phyloP scores from a whole-genome alignment of 1,284 basidiomycete genomes.

The Phenoliferia sp. region DNA sequence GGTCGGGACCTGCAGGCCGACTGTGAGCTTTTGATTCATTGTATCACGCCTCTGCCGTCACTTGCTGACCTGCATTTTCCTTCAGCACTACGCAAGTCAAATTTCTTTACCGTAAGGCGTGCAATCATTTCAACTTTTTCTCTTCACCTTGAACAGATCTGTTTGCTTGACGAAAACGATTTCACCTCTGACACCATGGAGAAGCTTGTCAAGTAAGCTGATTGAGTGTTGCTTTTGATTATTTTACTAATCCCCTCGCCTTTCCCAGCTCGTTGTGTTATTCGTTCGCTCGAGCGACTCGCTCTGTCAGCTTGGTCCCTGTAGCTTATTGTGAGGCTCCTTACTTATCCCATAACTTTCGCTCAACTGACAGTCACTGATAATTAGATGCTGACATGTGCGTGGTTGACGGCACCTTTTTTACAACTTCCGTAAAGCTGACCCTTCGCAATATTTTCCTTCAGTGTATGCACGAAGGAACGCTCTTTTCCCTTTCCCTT shows the following conservation, averaged over 20 bases:
- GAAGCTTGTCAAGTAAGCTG: slow-evolving; percentile 17
- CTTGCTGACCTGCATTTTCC: too few species aligned
- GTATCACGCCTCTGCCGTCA: too few species aligned
- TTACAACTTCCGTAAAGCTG: not conserved
- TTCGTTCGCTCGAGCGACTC: slow-evolving; percentile 45
- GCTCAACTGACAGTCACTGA: not conserved
- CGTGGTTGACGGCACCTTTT: not conserved
- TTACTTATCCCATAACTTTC: not conserved
- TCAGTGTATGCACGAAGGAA: not conserved
- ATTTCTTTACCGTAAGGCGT: slow-evolving; percentile 41
- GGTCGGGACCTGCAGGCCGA: slow-evolving; percentile 43
- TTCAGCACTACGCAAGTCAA: not conserved
- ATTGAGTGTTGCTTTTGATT: slow-evolving; percentile 13
- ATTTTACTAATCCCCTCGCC: slow-evolving; percentile 27
- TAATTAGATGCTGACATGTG: slow-evolving; percentile 42
- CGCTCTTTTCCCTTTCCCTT: not conserved
- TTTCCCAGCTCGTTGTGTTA: slow-evolving; percentile 44
- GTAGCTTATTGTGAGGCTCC: slow-evolving; percentile 40
- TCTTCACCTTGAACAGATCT: too few species aligned
- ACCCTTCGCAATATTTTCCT: not conserved
- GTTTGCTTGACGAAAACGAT: slow-evolving; percentile 43
- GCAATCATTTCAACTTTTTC: too few species aligned
- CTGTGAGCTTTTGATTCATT: slow-evolving; percentile 36
- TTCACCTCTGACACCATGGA: slow-evolving; percentile 41
- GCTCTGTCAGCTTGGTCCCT: slow-evolving; percentile 44